Evolutionary conservation across 2,329 filamentous ascomycete genomes (phyloP), one percentile per base, ranked within the genome.

Genomic region (Epichloe aotearoae): DNA sequence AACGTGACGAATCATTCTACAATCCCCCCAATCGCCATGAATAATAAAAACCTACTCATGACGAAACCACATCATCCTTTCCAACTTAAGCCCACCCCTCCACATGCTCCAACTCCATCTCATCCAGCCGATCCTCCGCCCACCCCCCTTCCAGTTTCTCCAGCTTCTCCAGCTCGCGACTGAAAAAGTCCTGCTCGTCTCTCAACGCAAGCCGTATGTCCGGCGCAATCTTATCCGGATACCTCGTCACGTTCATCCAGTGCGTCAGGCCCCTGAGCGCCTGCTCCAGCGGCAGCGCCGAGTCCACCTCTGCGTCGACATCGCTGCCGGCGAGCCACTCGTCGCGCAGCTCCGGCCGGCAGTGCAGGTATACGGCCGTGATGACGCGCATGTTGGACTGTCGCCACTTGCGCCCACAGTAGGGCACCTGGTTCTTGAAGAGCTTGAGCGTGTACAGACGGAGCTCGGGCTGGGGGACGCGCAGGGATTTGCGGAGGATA

Each of bases 301-400:
- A 88, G 62, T 97, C 93, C 1, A 97, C 89, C 58, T 95, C 91
- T 1, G 85, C 87, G 60, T 98, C 93, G 1, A 97, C 83, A 63
- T 96, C 90, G 53, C 84, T 86, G 5, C 91, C 91, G 0, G 87
- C 83, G 1, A 97, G 76, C 91, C 93, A 97, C 68, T 96, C 93
- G 62, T 98, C 93, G 33, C 91, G 79, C 44, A 98, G 75, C 65
- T 97, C 91, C 0, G 91, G 91, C 7, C 89, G 79, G 62, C 91
- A 95, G 69, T 95, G 88, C 46, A 98, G 74, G 66, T 96, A 98
- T 1, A 98, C 88, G 3, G 90, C 89, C 0, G 93, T 98, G 63
- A 98, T 98, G 62, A 97, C 90, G 50, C 91, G 86, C 93, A 98
- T 98, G 67, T 98, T 97, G 59, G 83, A 83, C 70, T 97, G 93